These are phyloP conservation scores for Ophiosphaerella korrae DNA, from an alignment of 2,329 filamentous ascomycete genomes.

Conservation along the genomic window DNA sequence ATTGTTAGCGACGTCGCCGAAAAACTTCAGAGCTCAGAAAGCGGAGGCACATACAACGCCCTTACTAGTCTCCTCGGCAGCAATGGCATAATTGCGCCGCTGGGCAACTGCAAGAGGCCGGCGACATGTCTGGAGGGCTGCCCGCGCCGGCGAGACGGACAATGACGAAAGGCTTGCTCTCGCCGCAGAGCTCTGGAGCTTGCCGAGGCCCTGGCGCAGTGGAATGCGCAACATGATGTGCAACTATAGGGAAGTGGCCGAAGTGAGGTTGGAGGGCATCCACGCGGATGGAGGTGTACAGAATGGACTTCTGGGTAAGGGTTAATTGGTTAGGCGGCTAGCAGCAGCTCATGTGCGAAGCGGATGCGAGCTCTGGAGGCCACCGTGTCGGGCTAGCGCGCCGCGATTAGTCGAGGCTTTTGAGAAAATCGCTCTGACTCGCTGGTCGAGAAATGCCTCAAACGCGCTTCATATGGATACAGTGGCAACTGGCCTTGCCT, in stretches of 20 bases:
- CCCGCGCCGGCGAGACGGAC: slow-evolving; percentile 44
- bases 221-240: slow-evolving; percentile 74
- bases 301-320: slow-evolving; percentile 24
- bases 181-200: slow-evolving; percentile 62
- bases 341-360: slow-evolving; percentile 16
- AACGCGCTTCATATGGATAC: not conserved
- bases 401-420: slow-evolving; percentile 8
- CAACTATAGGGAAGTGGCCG: slow-evolving; percentile 20
- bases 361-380: slow-evolving; percentile 22
- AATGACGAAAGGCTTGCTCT: slow-evolving; percentile 52
- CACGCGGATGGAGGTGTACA: slow-evolving; percentile 31
- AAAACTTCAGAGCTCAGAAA: slow-evolving; percentile 15
- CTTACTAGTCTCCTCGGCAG: slow-evolving; percentile 63
- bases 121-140: slow-evolving; percentile 54
- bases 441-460: slow-evolving; percentile 30
- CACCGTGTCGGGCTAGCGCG: slow-evolving; percentile 26
- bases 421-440: slow-evolving; percentile 13
- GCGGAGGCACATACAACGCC: slow-evolving; percentile 60
- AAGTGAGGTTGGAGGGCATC: slow-evolving; percentile 34
- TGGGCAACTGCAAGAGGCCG: slow-evolving; percentile 54
- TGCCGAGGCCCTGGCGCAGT: slow-evolving; percentile 67
- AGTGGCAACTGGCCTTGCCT: no score
- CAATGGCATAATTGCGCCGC: slow-evolving; percentile 62
- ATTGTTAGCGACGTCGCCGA: slow-evolving; percentile 30
- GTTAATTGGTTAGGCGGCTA: slow-evolving; percentile 6